Conservation (phyloP, 129 eudicot genomes). For the Pseudognaphalium luteoalbum region DNA sequence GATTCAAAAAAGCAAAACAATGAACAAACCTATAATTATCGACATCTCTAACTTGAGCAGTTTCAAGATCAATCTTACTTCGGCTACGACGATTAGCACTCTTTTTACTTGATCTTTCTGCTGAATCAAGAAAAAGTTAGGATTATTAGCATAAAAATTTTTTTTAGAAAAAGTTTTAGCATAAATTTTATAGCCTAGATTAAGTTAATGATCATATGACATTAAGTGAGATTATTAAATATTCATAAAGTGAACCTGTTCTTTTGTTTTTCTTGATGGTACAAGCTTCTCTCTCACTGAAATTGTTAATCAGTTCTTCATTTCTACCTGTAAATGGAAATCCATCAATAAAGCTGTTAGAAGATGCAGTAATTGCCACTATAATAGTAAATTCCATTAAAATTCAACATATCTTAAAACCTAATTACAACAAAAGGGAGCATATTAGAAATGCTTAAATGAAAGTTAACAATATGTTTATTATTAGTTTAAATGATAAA, state of each 20-base stretch:
- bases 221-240: not conserved
- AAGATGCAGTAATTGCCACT: slow-evolving; percentile 45
- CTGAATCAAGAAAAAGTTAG: not conserved
- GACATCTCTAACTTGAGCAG: slow-evolving; percentile 70
- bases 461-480: not conserved
- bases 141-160: not conserved
- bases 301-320: slow-evolving; percentile 79
- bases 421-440: not conserved
- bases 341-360: slow-evolving; percentile 30
- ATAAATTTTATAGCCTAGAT: not conserved
- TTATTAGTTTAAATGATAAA: not conserved
- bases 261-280: slow-evolving; percentile 72
- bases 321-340: slow-evolving; percentile 67
- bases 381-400: slow-evolving; percentile 15
- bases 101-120: slow-evolving; percentile 63
- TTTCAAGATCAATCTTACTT: slow-evolving; percentile 65
- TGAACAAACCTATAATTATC: slow-evolving; percentile 56
- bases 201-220: not conserved
- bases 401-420: slow-evolving; percentile 24
- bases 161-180: too few species aligned
- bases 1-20: not conserved
- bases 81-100: slow-evolving; percentile 48
- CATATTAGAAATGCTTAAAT: not conserved
- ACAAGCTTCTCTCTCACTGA: slow-evolving; percentile 60
- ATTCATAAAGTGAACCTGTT: slow-evolving; percentile 54